These are phyloP conservation scores for Crithidia thermophila DNA, from an alignment of 208 protist genomes.

Conservation along the genomic window DNA sequence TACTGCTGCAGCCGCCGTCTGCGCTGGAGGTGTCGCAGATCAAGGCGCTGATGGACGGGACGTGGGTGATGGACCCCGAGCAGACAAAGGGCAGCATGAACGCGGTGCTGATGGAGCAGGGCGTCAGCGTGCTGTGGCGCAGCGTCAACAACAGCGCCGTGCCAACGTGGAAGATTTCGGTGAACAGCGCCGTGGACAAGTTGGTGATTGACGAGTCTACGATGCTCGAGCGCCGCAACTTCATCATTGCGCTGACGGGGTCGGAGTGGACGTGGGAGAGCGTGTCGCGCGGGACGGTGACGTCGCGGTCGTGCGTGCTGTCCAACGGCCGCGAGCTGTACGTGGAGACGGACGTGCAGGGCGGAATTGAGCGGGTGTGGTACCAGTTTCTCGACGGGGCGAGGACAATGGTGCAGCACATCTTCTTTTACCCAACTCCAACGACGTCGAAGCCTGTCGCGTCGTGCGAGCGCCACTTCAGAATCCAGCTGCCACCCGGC, in stretches of 20 bases:
- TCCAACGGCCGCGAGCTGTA: slow-evolving; percentile 41
- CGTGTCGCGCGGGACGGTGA: slow-evolving; percentile 34
- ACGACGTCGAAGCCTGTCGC: slow-evolving; percentile 27
- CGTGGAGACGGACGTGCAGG: slow-evolving; percentile 38
- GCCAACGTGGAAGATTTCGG: slow-evolving; percentile 29
- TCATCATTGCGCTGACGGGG: slow-evolving; percentile 32
- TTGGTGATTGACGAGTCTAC: slow-evolving; percentile 28
- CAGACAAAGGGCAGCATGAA: slow-evolving; percentile 40
- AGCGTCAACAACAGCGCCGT: slow-evolving; percentile 40
- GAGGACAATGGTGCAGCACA: slow-evolving; percentile 41
- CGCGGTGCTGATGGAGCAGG: slow-evolving; percentile 45
- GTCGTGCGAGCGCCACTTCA: slow-evolving; percentile 37
- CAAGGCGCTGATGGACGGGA: slow-evolving; percentile 46
- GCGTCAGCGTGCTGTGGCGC: slow-evolving; percentile 51
- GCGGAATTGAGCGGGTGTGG: slow-evolving; percentile 53
- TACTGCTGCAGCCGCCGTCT: slow-evolving; percentile 27
- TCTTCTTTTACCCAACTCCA: slow-evolving; percentile 29
- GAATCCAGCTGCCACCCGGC: slow-evolving; percentile 21
- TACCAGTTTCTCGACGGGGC: slow-evolving; percentile 41
- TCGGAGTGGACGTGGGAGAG: slow-evolving; percentile 37
- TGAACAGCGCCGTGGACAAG: slow-evolving; percentile 30
- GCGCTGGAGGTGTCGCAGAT: slow-evolving; percentile 49
- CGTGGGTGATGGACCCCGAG: slow-evolving; percentile 46
- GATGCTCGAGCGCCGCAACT: slow-evolving; percentile 25
- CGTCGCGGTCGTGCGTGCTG: slow-evolving; percentile 49